Evolutionary conservation across 139 green algal species (phyloP), one percentile per base, ranked within the genome.

Genomic region (Raphidocelis subcapitata): DNA sequence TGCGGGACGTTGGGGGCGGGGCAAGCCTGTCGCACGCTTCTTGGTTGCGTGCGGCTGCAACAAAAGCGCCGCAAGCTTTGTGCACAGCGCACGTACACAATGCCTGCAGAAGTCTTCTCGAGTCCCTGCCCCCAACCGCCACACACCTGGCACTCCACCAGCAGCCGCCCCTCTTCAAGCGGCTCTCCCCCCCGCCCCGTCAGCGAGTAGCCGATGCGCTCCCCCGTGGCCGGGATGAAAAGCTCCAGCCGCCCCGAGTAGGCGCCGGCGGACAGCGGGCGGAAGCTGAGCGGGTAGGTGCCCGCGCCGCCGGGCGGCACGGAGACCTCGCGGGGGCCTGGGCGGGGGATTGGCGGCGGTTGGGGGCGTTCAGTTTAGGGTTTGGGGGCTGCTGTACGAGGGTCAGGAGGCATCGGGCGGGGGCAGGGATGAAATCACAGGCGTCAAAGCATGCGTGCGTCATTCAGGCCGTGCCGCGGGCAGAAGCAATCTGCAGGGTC

Each of bases 211-310:
- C 78, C 56, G n/a, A 62, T 83, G 5, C n/a, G 55, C 68, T 90
- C 82, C 24, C 73, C 77, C 8, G 87, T 89, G 24, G 67, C 70
- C 5, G 69, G 67, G 65, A 93, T 88, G 51, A 47, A 65, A 62
- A 95, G 77, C 77, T 92, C 81, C 52, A 95, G 77, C 1, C 29
- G 68, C 32, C 84, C 87, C 8, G 69, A 76, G 66, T 86, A 80
- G 35, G 31, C 69, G n/a, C 76, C 82, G 35, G 78, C 41, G 46
- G 66, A 65, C 1, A 67, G 47, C 5, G 87, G 79, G 57, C 65
- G 77, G 84, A 93, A 95, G 36, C 68, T 75, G 10, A 95, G 80
- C 10, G 78, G 77, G 79, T 93, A 95, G 20, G 26, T 41, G 0
- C 72, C 49, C 12, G 67, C 87, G 65, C 31, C 32, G 3, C 70